phyloP scores from a whole-genome alignment of 2,329 filamentous ascomycete genomes.

The Diaporthe velutina region DNA sequence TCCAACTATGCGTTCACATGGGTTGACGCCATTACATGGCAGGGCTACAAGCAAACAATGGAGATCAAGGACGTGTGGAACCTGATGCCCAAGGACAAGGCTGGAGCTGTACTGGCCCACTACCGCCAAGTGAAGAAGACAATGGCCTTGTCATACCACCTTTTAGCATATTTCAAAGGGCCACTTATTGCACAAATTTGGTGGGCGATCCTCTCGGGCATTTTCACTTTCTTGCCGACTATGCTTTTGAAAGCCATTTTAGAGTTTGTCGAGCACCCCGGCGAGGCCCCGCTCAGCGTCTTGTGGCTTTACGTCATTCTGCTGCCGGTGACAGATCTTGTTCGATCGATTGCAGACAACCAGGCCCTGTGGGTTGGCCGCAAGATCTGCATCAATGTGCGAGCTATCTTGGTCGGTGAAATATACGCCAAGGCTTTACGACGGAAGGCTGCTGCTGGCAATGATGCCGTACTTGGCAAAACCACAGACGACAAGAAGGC shows the following conservation, averaged over 20 bases:
- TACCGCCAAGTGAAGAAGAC: slow-evolving; percentile 91
- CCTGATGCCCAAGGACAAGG: slow-evolving; percentile 87
- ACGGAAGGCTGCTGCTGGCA: slow-evolving; percentile 85
- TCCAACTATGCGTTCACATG: slow-evolving; percentile 90
- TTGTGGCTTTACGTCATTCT: slow-evolving; percentile 97
- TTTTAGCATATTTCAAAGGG: slow-evolving; percentile 86
- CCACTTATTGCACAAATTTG: slow-evolving; percentile 81
- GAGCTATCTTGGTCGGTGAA: slow-evolving; percentile 96
- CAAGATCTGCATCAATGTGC: slow-evolving; percentile 92
- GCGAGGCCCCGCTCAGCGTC: slow-evolving; percentile 82
- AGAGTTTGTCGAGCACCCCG: slow-evolving; percentile 90
- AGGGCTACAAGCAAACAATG: slow-evolving; percentile 86
- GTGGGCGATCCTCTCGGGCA: slow-evolving; percentile 83
- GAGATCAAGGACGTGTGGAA: slow-evolving; percentile 95
- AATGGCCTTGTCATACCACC: slow-evolving; percentile 80
- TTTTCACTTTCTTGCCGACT: slow-evolving; percentile 93
- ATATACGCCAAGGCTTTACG: slow-evolving; percentile 97
- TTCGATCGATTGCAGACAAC: slow-evolving; percentile 86
- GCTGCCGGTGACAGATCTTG: slow-evolving; percentile 83
- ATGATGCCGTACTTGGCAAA: slow-evolving; percentile 79
- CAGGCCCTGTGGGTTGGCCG: slow-evolving; percentile 94
- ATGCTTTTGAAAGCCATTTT: slow-evolving; percentile 91
- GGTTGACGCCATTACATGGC: slow-evolving; percentile 90
- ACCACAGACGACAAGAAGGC: slow-evolving; percentile 52
- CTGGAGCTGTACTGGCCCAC: slow-evolving; percentile 80